Percentiles rank a stretch among this genome's conserved stretches.
These are phyloP conservation scores for Arabidopsis suecica DNA, from an alignment of 345 rosid species.

Conservation along the genomic window DNA sequence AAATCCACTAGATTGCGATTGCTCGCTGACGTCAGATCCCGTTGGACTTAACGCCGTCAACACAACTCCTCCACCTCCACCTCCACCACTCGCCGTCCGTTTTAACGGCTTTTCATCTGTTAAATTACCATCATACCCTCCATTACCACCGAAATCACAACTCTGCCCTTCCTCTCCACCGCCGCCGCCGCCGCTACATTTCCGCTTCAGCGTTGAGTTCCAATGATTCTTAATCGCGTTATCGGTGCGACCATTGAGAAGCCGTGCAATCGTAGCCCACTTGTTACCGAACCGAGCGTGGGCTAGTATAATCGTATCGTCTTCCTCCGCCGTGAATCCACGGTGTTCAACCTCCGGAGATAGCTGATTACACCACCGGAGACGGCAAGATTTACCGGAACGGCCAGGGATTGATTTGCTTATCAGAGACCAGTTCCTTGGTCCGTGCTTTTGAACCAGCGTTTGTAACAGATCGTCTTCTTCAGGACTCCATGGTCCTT, in stretches of 20 bases:
- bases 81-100: slow-evolving; percentile 69
- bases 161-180: slow-evolving; percentile 45
- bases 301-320: slow-evolving; percentile 71
- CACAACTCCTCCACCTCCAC: slow-evolving; percentile 21
- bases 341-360: slow-evolving; percentile 94
- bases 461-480: slow-evolving; percentile 76
- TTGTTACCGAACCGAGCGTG: slow-evolving; percentile 90
- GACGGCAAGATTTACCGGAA: slow-evolving; percentile 90
- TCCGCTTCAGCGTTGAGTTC: slow-evolving; percentile 92
- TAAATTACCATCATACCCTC: slow-evolving; percentile 62
- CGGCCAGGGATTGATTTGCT: slow-evolving; percentile 93
- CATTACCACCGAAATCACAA: slow-evolving; percentile 38
- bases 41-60: slow-evolving; percentile 68
- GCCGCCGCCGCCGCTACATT: slow-evolving; percentile 50
- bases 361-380: slow-evolving; percentile 97
- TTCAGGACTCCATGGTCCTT: slow-evolving; percentile 97
- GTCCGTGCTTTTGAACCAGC: slow-evolving; percentile 76
- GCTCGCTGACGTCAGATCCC: slow-evolving; percentile 83
- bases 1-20: slow-evolving; percentile 56
- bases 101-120: slow-evolving; percentile 60
- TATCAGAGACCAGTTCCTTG: slow-evolving; percentile 92
- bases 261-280: slow-evolving; percentile 96
- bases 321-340: slow-evolving; percentile 75
- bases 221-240: slow-evolving; percentile 96
- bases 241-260: slow-evolving; percentile 90